These are phyloP conservation scores for Cardamine chenopodiifolia DNA, from an alignment of 345 rosid species.

Conservation along the genomic window DNA sequence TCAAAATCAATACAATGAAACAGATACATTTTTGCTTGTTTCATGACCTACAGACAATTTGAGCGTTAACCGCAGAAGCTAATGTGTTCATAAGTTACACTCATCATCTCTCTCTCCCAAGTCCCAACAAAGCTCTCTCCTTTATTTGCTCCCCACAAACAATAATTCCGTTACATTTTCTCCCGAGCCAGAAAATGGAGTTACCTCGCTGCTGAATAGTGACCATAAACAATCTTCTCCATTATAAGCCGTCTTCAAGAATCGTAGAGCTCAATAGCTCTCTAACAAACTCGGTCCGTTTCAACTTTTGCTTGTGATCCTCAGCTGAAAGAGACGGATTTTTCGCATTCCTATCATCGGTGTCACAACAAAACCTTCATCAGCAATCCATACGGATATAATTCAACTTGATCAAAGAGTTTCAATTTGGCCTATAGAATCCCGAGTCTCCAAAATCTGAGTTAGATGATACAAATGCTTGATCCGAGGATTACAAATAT, in stretches of 20 bases:
- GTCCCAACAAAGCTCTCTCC: constrained; percentile 4
- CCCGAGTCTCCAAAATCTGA: background rate
- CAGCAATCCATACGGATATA: background rate
- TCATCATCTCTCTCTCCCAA: constrained; percentile 2
- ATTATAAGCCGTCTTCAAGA: constrained; percentile 58
- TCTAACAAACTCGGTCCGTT: constrained; percentile 64
- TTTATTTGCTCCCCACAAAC: constrained; percentile 23
- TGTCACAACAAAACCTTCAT: constrained; percentile 5
- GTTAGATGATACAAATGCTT: background rate
- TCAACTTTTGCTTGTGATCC: constrained; percentile 79
- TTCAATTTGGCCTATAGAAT: background rate
- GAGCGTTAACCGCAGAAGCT: constrained; percentile 16
- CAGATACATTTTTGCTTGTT: constrained; percentile 19
- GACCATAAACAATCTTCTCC: constrained; percentile 12
- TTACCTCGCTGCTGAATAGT: constrained; percentile 3
- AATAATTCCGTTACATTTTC: background rate
- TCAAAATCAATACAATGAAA: constrained; percentile 3
- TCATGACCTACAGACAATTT: constrained; percentile 10
- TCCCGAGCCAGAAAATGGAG: background rate
- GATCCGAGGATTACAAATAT: background rate
- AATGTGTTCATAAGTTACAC: constrained; percentile 20
- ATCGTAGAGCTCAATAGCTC: constrained; percentile 68
- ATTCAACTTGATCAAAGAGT: constrained; percentile 2
- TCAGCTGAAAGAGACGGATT: constrained; percentile 62
- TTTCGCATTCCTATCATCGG: constrained; percentile 51